Evolutionary conservation across 2,329 filamentous ascomycete genomes (phyloP).

Genomic region (Sclerotinia nivalis): DNA sequence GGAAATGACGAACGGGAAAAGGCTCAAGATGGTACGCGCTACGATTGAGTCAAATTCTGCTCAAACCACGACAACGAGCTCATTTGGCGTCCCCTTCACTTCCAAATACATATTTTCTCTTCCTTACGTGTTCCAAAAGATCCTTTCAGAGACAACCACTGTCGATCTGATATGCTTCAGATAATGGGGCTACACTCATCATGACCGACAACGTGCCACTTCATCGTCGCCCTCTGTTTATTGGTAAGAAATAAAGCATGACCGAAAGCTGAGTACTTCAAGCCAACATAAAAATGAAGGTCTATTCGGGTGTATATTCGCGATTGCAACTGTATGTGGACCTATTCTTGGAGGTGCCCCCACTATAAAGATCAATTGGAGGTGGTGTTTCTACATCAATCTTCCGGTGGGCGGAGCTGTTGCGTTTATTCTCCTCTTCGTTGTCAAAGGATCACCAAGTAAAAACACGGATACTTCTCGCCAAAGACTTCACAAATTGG

Average conservation of each 20-base stretch:
- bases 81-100: not conserved
- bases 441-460: not conserved
- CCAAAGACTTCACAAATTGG: constrained; percentile 29
- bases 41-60: not conserved
- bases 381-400: constrained; percentile 37
- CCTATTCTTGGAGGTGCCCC: constrained; percentile 41
- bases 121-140: not conserved
- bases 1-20: not conserved
- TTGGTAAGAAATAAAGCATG: not conserved
- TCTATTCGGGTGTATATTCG: constrained; percentile 51
- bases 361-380: constrained; percentile 45
- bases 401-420: constrained; percentile 18
- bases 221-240: constrained; percentile 25
- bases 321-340: constrained; percentile 28
- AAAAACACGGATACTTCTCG: not conserved
- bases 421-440: constrained; percentile 15
- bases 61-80: not conserved
- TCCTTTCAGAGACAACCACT: not conserved
- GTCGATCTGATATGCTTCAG: not conserved
- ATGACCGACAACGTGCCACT: constrained; percentile 28
- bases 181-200: constrained; percentile 36
- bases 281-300: not conserved
- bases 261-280: accelerated
- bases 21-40: not conserved
- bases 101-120: not conserved